phyloP scores from a whole-genome alignment of 306 rosid species.

The Lathyrus aphaca region DNA sequence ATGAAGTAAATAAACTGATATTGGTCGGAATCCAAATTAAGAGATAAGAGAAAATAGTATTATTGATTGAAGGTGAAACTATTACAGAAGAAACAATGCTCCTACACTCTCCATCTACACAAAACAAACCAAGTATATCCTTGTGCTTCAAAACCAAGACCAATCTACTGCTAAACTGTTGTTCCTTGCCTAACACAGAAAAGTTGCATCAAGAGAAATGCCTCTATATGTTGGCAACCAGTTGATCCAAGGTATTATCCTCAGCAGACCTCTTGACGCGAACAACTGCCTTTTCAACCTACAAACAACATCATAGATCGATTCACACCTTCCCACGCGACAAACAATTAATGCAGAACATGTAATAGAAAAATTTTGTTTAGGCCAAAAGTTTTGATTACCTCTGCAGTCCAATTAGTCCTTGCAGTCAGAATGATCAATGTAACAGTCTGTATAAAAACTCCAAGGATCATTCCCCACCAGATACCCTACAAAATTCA shows the following conservation, averaged over 20 bases:
- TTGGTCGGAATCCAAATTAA: too few species aligned
- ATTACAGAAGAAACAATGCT: too few species aligned
- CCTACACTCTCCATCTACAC: too few species aligned
- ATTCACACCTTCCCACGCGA: background rate
- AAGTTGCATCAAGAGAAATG: background rate
- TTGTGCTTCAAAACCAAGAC: too few species aligned
- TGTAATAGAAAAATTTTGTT: background rate
- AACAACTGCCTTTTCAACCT: slow-evolving; percentile 60
- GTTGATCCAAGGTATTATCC: slow-evolving; percentile 41
- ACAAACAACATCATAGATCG: slow-evolving; percentile 23
- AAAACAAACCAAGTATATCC: too few species aligned
- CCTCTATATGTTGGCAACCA: slow-evolving; percentile 37
- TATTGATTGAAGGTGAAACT: too few species aligned
- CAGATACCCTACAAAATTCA: slow-evolving; percentile 60
- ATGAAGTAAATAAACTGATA: too few species aligned
- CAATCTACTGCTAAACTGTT: background rate
- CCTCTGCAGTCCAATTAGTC: slow-evolving; percentile 71
- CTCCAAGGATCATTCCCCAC: slow-evolving; percentile 82
- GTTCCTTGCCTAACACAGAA: background rate
- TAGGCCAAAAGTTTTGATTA: slow-evolving; percentile 18
- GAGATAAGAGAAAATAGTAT: too few species aligned
- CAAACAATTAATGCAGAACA: background rate
- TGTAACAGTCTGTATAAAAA: slow-evolving; percentile 60
- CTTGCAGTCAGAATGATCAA: slow-evolving; percentile 61
- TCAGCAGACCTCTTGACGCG: slow-evolving; percentile 54